phyloP scores from a whole-genome alignment of 1,139 yeast species.

The Suhomyces chickasaworum region DNA sequence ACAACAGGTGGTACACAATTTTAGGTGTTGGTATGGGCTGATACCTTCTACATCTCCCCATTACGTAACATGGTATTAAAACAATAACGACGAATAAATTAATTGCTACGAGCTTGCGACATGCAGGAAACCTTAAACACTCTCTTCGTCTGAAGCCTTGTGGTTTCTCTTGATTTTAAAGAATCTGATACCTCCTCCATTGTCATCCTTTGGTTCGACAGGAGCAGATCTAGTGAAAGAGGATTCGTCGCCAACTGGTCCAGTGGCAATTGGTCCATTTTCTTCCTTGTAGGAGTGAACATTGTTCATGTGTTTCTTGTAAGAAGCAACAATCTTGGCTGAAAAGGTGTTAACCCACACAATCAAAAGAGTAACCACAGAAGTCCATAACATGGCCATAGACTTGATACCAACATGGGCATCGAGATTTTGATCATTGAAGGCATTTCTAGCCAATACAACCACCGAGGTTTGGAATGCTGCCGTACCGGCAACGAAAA shows the following conservation, averaged over 20 bases:
- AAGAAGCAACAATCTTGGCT: slow-evolving; percentile 50
- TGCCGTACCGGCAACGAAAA: slow-evolving; percentile 61
- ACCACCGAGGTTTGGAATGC: slow-evolving; percentile 67
- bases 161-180: slow-evolving; percentile 75
- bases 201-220: slow-evolving; percentile 36
- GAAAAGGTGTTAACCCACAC: slow-evolving; percentile 59
- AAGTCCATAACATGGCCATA: slow-evolving; percentile 71
- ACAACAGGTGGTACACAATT: not conserved
- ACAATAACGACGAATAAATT: slow-evolving; percentile 8
- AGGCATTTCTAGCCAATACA: slow-evolving; percentile 67
- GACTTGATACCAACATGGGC: slow-evolving; percentile 58
- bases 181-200: slow-evolving; percentile 69
- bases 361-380: slow-evolving; percentile 54
- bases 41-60: slow-evolving; percentile 4
- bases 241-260: slow-evolving; percentile 40
- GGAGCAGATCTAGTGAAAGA: slow-evolving; percentile 48
- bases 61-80: slow-evolving; percentile 5
- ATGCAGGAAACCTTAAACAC: slow-evolving; percentile 39
- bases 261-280: slow-evolving; percentile 14
- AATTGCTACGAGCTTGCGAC: slow-evolving; percentile 1
- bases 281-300: slow-evolving; percentile 28
- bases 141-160: slow-evolving; percentile 60
- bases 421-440: slow-evolving; percentile 42
- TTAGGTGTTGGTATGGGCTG: not conserved
- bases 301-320: slow-evolving; percentile 45